phyloP scores from a whole-genome alignment of 208 protist genomes.

The Wallacemonas sp. region DNA sequence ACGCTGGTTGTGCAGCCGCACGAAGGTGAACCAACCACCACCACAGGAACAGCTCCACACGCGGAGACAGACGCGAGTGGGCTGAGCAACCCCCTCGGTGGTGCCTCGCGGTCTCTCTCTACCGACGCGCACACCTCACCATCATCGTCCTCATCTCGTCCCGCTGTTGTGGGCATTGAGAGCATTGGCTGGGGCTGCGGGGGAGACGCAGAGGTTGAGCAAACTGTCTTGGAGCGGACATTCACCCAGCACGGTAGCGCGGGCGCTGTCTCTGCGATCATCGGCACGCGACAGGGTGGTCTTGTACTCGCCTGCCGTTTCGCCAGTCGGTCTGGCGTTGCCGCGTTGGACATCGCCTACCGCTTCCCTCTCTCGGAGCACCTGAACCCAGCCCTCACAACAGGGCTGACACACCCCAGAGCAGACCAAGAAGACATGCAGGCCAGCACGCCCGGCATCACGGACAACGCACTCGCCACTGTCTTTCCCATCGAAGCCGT shows the following conservation, averaged over 20 bases:
- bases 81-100: no score
- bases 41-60: no score
- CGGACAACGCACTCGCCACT: constrained; percentile 13
- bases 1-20: neutral
- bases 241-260: neutral
- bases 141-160: no score
- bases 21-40: no score
- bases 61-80: no score
- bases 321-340: constrained; percentile 20
- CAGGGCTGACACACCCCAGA: no score
- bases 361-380: constrained; percentile 24
- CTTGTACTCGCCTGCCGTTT: constrained; percentile 34
- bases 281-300: constrained; percentile 38
- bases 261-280: neutral
- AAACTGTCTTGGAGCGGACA: neutral
- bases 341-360: constrained; percentile 24
- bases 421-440: no score
- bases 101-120: no score
- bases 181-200: constrained; percentile 28
- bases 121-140: no score
- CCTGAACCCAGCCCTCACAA: no score
- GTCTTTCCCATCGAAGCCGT: constrained; percentile 8
- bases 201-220: constrained; percentile 9
- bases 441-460: no score
- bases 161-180: constrained; percentile 24